A percentile compares a stretch with the other conserved stretches of the same genome.
These are phyloP conservation scores for Ceratobasidium sp. DNA, from an alignment of 1,284 basidiomycete genomes.

Conservation along the genomic window DNA sequence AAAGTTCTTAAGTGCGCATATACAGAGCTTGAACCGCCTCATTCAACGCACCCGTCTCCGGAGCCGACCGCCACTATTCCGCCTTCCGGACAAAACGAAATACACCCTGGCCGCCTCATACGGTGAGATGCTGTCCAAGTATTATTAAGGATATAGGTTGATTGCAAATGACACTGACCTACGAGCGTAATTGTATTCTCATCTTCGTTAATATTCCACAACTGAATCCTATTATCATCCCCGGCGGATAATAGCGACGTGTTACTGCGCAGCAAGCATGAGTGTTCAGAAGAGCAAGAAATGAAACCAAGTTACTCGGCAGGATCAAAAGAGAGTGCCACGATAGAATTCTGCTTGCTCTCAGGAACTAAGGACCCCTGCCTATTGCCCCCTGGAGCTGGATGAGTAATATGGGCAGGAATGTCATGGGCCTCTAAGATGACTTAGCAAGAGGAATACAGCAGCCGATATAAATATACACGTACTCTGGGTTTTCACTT, in stretches of 20 bases:
- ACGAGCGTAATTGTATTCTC: slow-evolving; percentile 17
- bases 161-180: slow-evolving; percentile 2
- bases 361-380: not conserved
- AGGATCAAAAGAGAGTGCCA: slow-evolving; percentile 22
- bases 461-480: not conserved
- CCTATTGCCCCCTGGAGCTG: not conserved
- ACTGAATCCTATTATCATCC: slow-evolving; percentile 24
- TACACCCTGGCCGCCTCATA: not conserved
- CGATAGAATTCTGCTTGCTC: slow-evolving; percentile 37
- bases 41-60: not conserved
- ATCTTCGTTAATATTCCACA: slow-evolving; percentile 31
- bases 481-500: slow-evolving; percentile 29
- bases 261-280: not conserved
- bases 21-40: not conserved
- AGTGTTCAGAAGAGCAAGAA: not conserved
- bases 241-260: slow-evolving; percentile 21
- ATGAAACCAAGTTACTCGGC: not conserved
- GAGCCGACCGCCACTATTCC: slow-evolving; percentile 7
- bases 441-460: not conserved
- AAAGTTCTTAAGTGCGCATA: not conserved
- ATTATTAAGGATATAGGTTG: not conserved
- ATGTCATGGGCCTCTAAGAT: slow-evolving; percentile 25
- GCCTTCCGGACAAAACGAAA: slow-evolving; percentile 24
- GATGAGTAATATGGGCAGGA: slow-evolving; percentile 25
- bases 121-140: not conserved